Evolutionary conservation across 176 grass and related monocot species (phyloP).

Genomic region (Pontederia crassipes): DNA sequence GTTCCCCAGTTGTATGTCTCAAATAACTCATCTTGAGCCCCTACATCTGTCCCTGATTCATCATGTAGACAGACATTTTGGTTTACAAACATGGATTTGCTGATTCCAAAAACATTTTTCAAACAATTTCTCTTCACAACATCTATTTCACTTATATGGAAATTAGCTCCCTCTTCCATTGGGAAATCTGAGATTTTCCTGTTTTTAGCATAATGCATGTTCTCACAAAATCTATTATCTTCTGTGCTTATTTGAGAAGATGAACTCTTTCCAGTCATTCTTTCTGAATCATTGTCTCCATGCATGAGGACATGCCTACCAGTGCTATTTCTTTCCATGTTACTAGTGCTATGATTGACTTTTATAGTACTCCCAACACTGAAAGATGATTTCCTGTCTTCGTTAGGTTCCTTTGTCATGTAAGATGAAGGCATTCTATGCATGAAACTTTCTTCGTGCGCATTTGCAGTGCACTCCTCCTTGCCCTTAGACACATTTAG

Average conservation of each 20-base stretch:
- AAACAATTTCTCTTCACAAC: not conserved
- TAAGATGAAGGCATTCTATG: not conserved
- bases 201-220: no score
- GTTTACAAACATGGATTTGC: not conserved
- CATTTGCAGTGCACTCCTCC: not conserved
- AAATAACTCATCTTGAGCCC: not conserved
- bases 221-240: no score
- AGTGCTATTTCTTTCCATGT: not conserved
- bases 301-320: not conserved
- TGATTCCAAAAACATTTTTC: not conserved
- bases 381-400: not conserved
- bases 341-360: not conserved
- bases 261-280: no score
- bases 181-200: no score
- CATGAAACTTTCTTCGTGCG: not conserved
- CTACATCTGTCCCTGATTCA: not conserved
- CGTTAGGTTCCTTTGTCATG: not conserved
- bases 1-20: not conserved
- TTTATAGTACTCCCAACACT: not conserved
- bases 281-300: not conserved
- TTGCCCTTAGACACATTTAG: not conserved
- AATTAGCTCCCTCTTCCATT: no score
- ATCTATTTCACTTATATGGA: no score
- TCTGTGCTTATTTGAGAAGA: no score
- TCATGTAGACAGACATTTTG: not conserved